Evolutionary conservation across 2,329 filamentous ascomycete genomes (phyloP), one percentile per base, ranked within the genome.

Genomic region (Monosporascus sp.): DNA sequence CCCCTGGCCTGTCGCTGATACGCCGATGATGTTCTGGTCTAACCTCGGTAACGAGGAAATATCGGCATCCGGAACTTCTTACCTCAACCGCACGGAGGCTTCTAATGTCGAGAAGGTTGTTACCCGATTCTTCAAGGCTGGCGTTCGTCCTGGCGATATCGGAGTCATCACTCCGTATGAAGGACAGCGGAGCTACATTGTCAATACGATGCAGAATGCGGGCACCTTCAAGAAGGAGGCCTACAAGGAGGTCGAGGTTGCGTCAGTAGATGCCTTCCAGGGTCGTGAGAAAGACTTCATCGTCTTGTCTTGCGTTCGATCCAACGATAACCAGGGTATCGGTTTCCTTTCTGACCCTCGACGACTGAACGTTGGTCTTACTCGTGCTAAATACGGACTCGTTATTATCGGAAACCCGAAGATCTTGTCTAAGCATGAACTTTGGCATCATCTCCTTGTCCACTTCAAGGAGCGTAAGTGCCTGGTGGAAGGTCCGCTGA

Each of bases 1-100:
- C 70, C 94, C 94, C 14, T 99, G 94, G 94, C 94, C 94, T 3
- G 90, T 96, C 31, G 83, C 79, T 20, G 93, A 97, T 68, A 90
- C 86, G 62, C 94, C 94, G 3, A 99, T 99, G 94, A 97, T 97
- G 94, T 99, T 99, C 75, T 99, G 94, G 94, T 96, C 91, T 25
- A 99, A 99, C 68, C 77, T 97, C 51, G 94, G 94, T 55, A 96
- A 95, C 55, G 94, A 99, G 71, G 94, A 99, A 71, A 99, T 99
- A 49, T 97, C 93, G 6, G 94, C 94, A 1, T 97, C 92, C 25
- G 94, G 94, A 66, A 99, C 94, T 2, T 97, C 93, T 2, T 99
- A 99, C 67, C 86, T 99, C 60, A 99, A 99, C 72, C 89, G 94
- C 47, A 97, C 94, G 1, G 94, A 99, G 70, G 92, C 94, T 4